Percentiles rank a stretch among this genome's conserved stretches.
Conservation (phyloP, 2,329 filamentous ascomycete genomes). For the Zasmidium citrigriseum region DNA sequence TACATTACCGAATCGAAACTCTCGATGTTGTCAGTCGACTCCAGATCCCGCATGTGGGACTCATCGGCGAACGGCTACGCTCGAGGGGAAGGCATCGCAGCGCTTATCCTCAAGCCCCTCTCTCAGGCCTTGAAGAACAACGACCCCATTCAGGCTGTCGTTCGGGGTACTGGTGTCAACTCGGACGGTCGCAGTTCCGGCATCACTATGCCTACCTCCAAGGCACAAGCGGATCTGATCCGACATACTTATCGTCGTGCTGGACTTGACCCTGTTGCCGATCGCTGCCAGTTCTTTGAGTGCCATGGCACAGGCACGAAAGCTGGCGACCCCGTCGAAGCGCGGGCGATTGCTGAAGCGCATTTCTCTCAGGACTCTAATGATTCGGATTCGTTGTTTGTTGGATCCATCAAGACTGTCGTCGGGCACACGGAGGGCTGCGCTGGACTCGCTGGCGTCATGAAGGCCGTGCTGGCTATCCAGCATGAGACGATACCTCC, state of each 20-base stretch:
- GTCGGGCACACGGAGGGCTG: slow-evolving; percentile 28
- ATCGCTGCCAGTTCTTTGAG: slow-evolving; percentile 22
- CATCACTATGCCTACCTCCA: slow-evolving; percentile 41
- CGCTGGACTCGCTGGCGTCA: slow-evolving; percentile 24
- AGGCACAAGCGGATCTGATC: slow-evolving; percentile 42
- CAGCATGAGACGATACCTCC: slow-evolving; percentile 29
- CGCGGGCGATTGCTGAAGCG: neutral
- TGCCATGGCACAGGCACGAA: slow-evolving; percentile 38
- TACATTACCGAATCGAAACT: slow-evolving; percentile 22
- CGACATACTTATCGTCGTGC: slow-evolving; percentile 36
- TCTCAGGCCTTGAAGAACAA: slow-evolving; percentile 49
- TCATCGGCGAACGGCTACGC: slow-evolving; percentile 48
- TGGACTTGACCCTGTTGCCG: slow-evolving; percentile 35
- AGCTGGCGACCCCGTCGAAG: slow-evolving; percentile 19
- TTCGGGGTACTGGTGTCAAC: slow-evolving; percentile 39
- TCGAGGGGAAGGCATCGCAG: slow-evolving; percentile 56
- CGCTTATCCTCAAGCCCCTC: slow-evolving; percentile 55
- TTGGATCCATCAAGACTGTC: slow-evolving; percentile 31
- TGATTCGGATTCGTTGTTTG: slow-evolving; percentile 10
- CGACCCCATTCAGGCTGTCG: slow-evolving; percentile 46
- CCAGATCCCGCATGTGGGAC: slow-evolving; percentile 34
- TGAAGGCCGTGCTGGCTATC: slow-evolving; percentile 31
- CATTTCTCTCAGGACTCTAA: neutral
- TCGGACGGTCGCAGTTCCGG: slow-evolving; percentile 40
- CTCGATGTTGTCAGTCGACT: slow-evolving; percentile 28